These are phyloP conservation scores for Stagonosporopsis chrysanthemi DNA, from an alignment of 2,329 filamentous ascomycete species.

Conservation along the genomic window DNA sequence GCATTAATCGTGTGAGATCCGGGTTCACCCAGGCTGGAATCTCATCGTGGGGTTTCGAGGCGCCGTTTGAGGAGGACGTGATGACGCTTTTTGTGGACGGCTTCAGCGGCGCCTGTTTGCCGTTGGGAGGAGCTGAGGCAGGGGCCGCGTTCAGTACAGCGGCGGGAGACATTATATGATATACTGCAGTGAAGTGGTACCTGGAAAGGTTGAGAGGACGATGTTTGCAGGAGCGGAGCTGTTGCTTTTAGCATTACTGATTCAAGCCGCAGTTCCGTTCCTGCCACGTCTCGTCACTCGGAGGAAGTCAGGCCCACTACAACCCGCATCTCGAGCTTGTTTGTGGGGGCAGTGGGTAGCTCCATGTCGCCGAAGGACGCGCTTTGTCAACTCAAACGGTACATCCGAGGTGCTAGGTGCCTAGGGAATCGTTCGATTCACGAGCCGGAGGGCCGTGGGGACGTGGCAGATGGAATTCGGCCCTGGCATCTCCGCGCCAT, in stretches of 20 bases:
- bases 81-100: slow-evolving; percentile 24
- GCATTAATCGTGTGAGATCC: slow-evolving; percentile 50
- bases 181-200: neutral
- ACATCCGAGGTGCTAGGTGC: slow-evolving; percentile 19
- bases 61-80: slow-evolving; percentile 22
- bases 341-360: slow-evolving; percentile 14
- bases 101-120: slow-evolving; percentile 24
- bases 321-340: slow-evolving; percentile 16
- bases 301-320: slow-evolving; percentile 16
- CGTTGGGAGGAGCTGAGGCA: slow-evolving; percentile 22
- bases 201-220: neutral
- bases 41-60: neutral
- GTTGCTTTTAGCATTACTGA: slow-evolving; percentile 24
- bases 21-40: slow-evolving; percentile 48
- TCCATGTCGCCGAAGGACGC: slow-evolving; percentile 14
- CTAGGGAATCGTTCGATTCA: neutral
- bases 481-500: neutral
- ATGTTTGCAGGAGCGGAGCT: neutral
- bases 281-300: slow-evolving; percentile 15
- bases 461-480: neutral
- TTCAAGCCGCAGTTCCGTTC: neutral
- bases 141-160: slow-evolving; percentile 31
- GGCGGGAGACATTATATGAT: slow-evolving; percentile 38
- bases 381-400: slow-evolving; percentile 1
- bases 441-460: neutral